phyloP scores from a whole-genome alignment of 192 early-diverging fungal genomes.

The Coemansia sp. region DNA sequence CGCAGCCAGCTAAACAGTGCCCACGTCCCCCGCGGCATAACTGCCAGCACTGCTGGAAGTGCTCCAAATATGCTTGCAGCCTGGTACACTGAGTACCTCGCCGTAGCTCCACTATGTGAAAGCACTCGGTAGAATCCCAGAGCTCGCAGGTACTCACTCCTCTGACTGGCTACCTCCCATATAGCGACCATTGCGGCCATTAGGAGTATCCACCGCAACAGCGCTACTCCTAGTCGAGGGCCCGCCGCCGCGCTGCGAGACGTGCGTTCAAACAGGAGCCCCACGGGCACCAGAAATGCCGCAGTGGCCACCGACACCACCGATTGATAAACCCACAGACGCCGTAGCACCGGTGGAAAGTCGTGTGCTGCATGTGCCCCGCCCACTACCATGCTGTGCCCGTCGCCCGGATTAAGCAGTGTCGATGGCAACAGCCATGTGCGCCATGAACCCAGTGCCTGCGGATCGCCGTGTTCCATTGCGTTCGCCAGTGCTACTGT shows the following conservation, averaged over 20 bases:
- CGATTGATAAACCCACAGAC: constrained; percentile 52
- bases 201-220: constrained; percentile 20
- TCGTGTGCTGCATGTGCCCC: constrained; percentile 45
- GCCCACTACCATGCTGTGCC: neutral
- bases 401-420: constrained; percentile 32
- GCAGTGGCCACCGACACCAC: constrained; percentile 25
- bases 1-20: constrained; percentile 45
- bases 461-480: constrained; percentile 45
- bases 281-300: constrained; percentile 28
- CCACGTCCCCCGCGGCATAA: constrained; percentile 49
- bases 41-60: constrained; percentile 34
- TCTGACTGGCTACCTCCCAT: constrained; percentile 27
- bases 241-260: constrained; percentile 25
- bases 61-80: constrained; percentile 29
- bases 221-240: constrained; percentile 21
- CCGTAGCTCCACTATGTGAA: constrained; percentile 25
- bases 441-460: constrained; percentile 31
- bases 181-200: constrained; percentile 2
- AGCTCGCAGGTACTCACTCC: constrained; percentile 12
- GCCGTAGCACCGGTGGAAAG: constrained; percentile 44
- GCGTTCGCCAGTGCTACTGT: constrained; percentile 47
- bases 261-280: constrained; percentile 40
- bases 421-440: constrained; percentile 48
- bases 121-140: constrained; percentile 32
- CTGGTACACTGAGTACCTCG: constrained; percentile 39